These are phyloP conservation scores for Ophiosphaerella narmari DNA, from an alignment of 2,329 filamentous ascomycete species.

Conservation along the genomic window DNA sequence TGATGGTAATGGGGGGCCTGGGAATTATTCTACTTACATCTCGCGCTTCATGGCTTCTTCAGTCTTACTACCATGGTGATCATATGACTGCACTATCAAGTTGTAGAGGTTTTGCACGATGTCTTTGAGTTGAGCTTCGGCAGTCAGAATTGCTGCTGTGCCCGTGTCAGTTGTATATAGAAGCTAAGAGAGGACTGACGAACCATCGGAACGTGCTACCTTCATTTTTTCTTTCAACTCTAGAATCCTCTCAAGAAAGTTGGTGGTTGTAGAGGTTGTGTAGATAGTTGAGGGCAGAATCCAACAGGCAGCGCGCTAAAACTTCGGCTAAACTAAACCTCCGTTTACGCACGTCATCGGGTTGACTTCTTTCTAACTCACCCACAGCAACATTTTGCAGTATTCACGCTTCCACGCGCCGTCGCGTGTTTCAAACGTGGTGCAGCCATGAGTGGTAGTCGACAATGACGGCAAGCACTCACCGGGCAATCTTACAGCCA, in stretches of 20 bases:
- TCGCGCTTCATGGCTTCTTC: constrained; percentile 62
- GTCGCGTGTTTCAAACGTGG: constrained; percentile 12
- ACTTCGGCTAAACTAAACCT: constrained; percentile 20
- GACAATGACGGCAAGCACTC: constrained; percentile 36
- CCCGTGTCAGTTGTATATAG: constrained; percentile 1
- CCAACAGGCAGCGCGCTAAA: constrained; percentile 16
- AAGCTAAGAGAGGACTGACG: neutral
- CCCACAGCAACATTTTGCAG: constrained; percentile 10
- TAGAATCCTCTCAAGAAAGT: neutral
- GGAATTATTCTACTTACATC: constrained; percentile 49
- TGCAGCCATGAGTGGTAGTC: constrained; percentile 20
- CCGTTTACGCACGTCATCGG: constrained; percentile 21
- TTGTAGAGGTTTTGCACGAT: constrained; percentile 67
- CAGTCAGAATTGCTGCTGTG: constrained; percentile 22
- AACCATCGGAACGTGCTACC: constrained; percentile 11
- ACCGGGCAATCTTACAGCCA: constrained; percentile 28
- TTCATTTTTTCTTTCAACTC: constrained; percentile 7
- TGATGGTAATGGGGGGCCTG: neutral
- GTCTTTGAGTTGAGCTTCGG: constrained; percentile 60
- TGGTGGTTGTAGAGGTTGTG: constrained; percentile 4
- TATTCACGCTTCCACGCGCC: constrained; percentile 10
- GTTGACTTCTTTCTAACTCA: constrained; percentile 4
- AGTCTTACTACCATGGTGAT: constrained; percentile 62
- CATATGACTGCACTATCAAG: constrained; percentile 62
- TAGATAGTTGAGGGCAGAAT: neutral